Percentiles rank a stretch among this genome's conserved stretches.
Conservation (phyloP, 164 flowering plant species). For the Vitis amurensis region DNA sequence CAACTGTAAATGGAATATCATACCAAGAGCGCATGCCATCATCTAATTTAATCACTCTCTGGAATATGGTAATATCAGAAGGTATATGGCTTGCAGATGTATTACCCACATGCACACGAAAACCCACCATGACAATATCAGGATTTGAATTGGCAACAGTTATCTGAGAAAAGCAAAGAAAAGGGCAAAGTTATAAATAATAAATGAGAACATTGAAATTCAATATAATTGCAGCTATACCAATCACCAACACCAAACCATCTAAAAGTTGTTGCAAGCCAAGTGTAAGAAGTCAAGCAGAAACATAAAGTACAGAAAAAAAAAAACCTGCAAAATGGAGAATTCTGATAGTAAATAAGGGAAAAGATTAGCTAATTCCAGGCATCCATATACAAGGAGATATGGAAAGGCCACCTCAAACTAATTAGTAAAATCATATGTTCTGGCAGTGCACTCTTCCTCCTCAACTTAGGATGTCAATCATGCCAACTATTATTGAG, state of each 20-base stretch:
- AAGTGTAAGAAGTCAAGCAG: neutral
- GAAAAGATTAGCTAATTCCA: neutral
- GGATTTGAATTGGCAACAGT: constrained; percentile 93
- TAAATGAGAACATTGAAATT: neutral
- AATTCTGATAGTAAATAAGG: neutral
- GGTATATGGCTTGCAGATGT: constrained; percentile 90
- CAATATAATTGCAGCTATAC: neutral
- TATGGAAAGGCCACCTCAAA: neutral
- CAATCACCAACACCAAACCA: constrained; percentile 2
- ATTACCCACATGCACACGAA: constrained; percentile 92
- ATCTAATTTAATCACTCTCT: constrained; percentile 85
- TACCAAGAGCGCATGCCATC: constrained; percentile 98
- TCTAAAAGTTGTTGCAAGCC: neutral
- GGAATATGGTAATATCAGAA: constrained; percentile 77
- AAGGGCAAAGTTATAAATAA: neutral
- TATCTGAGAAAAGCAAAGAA: constrained; percentile 49
- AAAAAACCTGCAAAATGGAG: neutral
- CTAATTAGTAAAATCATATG: neutral
- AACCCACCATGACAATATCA: constrained; percentile 97
- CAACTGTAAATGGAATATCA: constrained; percentile 94
- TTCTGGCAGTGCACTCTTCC: no score
- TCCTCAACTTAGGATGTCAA: no score
- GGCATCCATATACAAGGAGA: neutral
- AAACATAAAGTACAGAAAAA: neutral
- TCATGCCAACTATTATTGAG: no score